A percentile compares a stretch with the other conserved stretches of the same genome.
Conservation (phyloP, 768 basidiomycete species). For the Zangia roseola region DNA sequence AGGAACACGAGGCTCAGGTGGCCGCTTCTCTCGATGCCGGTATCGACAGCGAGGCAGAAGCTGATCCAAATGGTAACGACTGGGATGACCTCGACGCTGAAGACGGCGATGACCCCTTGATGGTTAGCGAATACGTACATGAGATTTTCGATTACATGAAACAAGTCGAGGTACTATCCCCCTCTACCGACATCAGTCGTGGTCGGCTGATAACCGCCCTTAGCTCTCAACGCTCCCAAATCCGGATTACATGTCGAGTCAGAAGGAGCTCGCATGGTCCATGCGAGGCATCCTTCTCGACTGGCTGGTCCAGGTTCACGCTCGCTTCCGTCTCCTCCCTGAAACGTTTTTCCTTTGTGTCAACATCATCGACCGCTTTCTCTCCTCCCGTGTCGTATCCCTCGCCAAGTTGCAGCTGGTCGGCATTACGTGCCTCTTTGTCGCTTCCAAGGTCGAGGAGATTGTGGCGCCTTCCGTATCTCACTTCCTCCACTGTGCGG, state of each 20-base stretch:
- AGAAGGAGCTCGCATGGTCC: slow-evolving; percentile 83
- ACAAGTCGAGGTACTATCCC: slow-evolving; percentile 71
- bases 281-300: slow-evolving; percentile 89
- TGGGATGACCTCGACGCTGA: slow-evolving; percentile 95
- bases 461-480: slow-evolving; percentile 82
- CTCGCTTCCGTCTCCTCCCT: slow-evolving; percentile 78
- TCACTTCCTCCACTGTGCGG: slow-evolving; percentile 79
- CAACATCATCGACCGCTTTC: slow-evolving; percentile 82
- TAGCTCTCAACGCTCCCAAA: slow-evolving; percentile 80
- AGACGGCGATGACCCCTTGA: slow-evolving; percentile 89
- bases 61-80: slow-evolving; percentile 58
- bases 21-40: slow-evolving; percentile 43
- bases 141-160: slow-evolving; percentile 95
- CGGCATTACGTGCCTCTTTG: slow-evolving; percentile 82
- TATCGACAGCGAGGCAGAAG: slow-evolving; percentile 53
- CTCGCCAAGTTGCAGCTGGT: slow-evolving; percentile 88
- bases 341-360: slow-evolving; percentile 90
- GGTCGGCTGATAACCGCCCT: background rate
- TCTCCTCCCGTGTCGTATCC: slow-evolving; percentile 69
- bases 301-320: slow-evolving; percentile 92
- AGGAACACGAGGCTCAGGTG: slow-evolving; percentile 30
- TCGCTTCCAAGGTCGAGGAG: slow-evolving; percentile 92
- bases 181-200: background rate
- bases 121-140: slow-evolving; percentile 95
- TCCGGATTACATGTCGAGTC: slow-evolving; percentile 79